Base-by-base conservation (phyloP, 1,284 basidiomycete genomes). In the Baeospora myosura region DNA sequence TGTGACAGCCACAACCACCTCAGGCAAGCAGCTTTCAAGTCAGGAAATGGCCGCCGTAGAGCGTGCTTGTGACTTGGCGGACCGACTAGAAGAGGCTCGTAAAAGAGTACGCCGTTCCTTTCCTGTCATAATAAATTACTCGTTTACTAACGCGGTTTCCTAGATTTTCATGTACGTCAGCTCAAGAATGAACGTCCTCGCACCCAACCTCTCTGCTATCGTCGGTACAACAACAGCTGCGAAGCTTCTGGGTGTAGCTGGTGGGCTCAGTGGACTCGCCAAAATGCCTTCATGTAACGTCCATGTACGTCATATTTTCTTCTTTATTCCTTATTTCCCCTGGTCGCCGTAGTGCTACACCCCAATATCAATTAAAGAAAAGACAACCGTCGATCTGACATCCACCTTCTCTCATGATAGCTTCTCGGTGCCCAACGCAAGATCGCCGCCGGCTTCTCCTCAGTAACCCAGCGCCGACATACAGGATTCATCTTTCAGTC, bases 121-220 rank as follows among this genome's bases (percentile, higher is more conserved):
- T 64, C 31, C 8, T 33, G 38, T 21, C 20, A 4, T 38, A 3
- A 25, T 20, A 40, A 16, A 23, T 17, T 32, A 24, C 25, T 36
- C n/a, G n/a, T n/a, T 38, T 20, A 31, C 25, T 44, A 18, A 45
- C 33, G 29, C 11, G 10, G 8, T 45, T 17, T 16, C 38, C 0
- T 55, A 91, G 80, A 98, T 98, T 53, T 93, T 98, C 66, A 82
- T 88, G 69, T 98, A 98, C 72, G 96, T 99, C 62, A 95, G 96
- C 71, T 96, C 92, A 57, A 81, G 96, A 63, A 98, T 99, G 90
- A 89, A 90, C 65, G 81, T 94, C 41, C 85, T 99, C 55, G 94
- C 95, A 47, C 96, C 96, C 51, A 99, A 99, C 63, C 80, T 99
- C 58, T 95, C 91, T 54, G 88, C 89, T 59, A 95, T 99, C 61